phyloP scores from a whole-genome alignment of 2,329 filamentous ascomycete species.

The Hysterium pulicare region DNA sequence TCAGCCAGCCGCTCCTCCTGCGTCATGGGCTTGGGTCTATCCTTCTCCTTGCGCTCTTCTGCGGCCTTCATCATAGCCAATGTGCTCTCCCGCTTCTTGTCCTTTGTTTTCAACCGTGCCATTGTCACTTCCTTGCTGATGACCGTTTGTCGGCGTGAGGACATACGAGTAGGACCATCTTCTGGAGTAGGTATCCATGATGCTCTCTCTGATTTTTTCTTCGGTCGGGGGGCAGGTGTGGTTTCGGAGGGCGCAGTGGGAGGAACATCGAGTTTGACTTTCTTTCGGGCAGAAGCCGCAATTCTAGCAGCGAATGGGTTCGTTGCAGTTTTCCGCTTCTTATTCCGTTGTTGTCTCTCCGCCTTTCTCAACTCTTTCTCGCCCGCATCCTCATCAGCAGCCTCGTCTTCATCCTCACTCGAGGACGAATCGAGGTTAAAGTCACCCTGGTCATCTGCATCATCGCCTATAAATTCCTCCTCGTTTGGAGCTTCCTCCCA shows the following conservation, averaged over 20 bases:
- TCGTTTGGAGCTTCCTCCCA: conserved; percentile 66
- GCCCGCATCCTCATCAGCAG: conserved; percentile 71
- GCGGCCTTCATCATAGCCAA: conserved; percentile 62
- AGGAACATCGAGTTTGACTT: conserved; percentile 37
- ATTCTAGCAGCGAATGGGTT: conserved; percentile 36
- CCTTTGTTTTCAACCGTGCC: conserved; percentile 70
- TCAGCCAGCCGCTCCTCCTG: conserved; percentile 82
- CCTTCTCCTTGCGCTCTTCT: conserved; percentile 62
- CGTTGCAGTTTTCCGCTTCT: conserved; percentile 76
- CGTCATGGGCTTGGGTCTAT: conserved; percentile 77
- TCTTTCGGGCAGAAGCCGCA: conserved; percentile 38
- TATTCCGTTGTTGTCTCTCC: conserved; percentile 60
- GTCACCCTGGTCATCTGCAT: conserved; percentile 60
- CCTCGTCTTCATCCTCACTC: conserved; percentile 71
- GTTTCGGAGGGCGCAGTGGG: conserved; percentile 36
- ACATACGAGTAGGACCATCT: conserved; percentile 61
- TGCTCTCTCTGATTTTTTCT: conserved; percentile 69
- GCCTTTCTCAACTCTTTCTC: conserved; percentile 81
- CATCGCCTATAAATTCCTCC: conserved; percentile 50
- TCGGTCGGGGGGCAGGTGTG: conserved; percentile 48
- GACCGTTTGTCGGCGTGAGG: conserved; percentile 60
- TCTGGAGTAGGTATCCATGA: conserved; percentile 65
- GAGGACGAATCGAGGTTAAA: conserved; percentile 78
- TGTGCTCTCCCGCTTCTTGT: conserved; percentile 67
- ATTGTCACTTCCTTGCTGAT: conserved; percentile 57